Percentiles rank a stretch among this genome's conserved stretches.
Conservation (phyloP, 371 early-diverging fungal genomes). For the Mycotypha africana region DNA sequence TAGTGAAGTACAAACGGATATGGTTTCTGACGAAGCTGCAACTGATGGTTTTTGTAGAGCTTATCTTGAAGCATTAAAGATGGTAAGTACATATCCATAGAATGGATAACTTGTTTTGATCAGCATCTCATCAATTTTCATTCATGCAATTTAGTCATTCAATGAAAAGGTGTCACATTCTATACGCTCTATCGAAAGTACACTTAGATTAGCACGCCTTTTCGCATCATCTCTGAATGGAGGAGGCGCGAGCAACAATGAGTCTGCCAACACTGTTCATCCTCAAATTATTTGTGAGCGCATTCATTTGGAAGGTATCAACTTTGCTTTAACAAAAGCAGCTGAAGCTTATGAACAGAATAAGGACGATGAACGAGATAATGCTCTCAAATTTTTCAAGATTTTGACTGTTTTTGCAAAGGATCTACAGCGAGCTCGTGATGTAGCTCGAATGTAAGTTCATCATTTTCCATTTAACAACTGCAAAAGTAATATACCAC, state of each 20-base stretch:
- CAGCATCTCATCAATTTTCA: too few species aligned
- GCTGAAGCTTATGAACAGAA: constrained; percentile 19
- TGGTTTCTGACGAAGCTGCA: constrained; percentile 16
- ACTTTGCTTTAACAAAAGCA: constrained; percentile 25
- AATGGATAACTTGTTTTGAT: too few species aligned
- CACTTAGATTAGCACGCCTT: constrained; percentile 28
- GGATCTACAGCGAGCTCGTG: constrained; percentile 30
- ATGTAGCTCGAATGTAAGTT: constrained; percentile 42
- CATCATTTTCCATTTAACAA: background rate
- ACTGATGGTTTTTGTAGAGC: constrained; percentile 29
- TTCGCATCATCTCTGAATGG: constrained; percentile 15
- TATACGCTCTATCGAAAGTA: constrained; percentile 27
- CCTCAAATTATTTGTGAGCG: constrained; percentile 25
- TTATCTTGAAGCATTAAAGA: constrained; percentile 35
- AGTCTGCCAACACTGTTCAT: constrained; percentile 16
- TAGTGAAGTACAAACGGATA: constrained; percentile 29
- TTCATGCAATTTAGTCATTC: constrained; percentile 39
- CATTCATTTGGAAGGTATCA: constrained; percentile 36
- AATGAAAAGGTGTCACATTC: constrained; percentile 18
- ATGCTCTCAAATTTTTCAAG: constrained; percentile 38
- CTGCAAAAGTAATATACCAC: too few species aligned
- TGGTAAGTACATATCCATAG: too few species aligned
- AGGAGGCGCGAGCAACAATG: constrained; percentile 14
- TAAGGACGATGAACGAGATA: constrained; percentile 17
- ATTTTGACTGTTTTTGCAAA: constrained; percentile 25